Evolutionary conservation across 2,329 filamentous ascomycete species (phyloP).

Genomic region (Colletotrichum shisoi): DNA sequence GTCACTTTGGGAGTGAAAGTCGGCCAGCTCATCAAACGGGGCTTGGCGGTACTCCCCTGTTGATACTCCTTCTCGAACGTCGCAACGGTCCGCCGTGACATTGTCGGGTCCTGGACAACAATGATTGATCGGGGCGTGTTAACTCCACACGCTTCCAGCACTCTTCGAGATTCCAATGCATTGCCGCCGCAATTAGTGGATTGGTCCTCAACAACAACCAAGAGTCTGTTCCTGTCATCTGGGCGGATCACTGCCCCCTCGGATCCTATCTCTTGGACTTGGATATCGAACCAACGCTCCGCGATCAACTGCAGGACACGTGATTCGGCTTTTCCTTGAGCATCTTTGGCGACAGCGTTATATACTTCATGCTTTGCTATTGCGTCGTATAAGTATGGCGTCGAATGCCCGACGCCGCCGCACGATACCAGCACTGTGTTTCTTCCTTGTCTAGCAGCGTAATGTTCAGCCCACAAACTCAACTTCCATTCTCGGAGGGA

Average conservation of each 20-base stretch:
- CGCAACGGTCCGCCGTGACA: slow-evolving; percentile 53
- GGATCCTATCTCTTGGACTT: neutral
- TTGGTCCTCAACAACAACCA: slow-evolving; percentile 52
- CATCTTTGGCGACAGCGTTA: slow-evolving; percentile 41
- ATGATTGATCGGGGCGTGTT: slow-evolving; percentile 43
- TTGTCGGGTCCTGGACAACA: slow-evolving; percentile 57
- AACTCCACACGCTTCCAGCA: slow-evolving; percentile 48
- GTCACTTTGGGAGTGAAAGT: slow-evolving; percentile 33
- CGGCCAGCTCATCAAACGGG: slow-evolving; percentile 27
- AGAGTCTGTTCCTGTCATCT: slow-evolving; percentile 2
- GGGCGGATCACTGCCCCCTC: slow-evolving; percentile 1
- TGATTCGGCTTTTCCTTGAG: slow-evolving; percentile 51
- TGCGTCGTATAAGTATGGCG: slow-evolving; percentile 52
- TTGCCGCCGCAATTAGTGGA: slow-evolving; percentile 58
- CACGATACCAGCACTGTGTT: slow-evolving; percentile 49
- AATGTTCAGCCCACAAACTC: neutral
- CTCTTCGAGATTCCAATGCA: slow-evolving; percentile 48
- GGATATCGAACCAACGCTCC: slow-evolving; percentile 43
- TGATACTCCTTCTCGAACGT: slow-evolving; percentile 53
- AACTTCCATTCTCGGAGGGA: neutral
- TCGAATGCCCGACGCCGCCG: slow-evolving; percentile 57
- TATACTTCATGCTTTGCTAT: slow-evolving; percentile 47
- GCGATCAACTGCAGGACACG: slow-evolving; percentile 50
- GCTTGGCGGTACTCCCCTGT: slow-evolving; percentile 5
- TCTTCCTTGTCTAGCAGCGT: slow-evolving; percentile 5